Evolutionary conservation across 371 early-diverging fungal species (phyloP), one percentile per base, ranked within the genome.

Genomic region (Paraphysoderma sedebokerense): DNA sequence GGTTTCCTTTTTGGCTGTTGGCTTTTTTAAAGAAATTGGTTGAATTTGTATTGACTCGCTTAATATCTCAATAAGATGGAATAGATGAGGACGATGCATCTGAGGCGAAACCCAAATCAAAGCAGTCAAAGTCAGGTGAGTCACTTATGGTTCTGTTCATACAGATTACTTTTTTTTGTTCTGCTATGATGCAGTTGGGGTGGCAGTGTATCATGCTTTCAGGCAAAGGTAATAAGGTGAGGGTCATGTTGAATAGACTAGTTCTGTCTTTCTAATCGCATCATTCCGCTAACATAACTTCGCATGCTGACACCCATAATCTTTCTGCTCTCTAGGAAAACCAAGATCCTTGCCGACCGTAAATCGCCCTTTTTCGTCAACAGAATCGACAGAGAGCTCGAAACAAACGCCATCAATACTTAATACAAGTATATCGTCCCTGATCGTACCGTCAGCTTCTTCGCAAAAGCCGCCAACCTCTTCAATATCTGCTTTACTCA

Each of bases 71-170:
- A 19, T 51, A 32, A 48, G 61, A 63, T 53, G 57, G 47, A 22
- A 53, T 63, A 49, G 49, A 50, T 44, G 56, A 56, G 40, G 62
- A 66, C 41, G 62, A 62, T 47, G 47, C 52, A 2, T 46, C 59
- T 7, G 38, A 61, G 26, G 41, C 66, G 1, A 63, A 65, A 54
- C 17, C 23, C 20, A 27, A 31, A 12, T 40, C 37, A n/a, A 22
- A n/a, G 37, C 37, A 36, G 37, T 17, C n/a, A 22, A 36, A 36
- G 37, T 20, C 37, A 22, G 37, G 12, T 27, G 47, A 17, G 17
- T 13, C 30, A 37, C n/a, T 19, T 9, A 19, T 30, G n/a, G 37
- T 17, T 27, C n/a, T 20, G 13, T 49, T 38, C 22, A 19, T 15
- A 17, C 19, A 39, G 13, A 7, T 22, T 35, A 17, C 15, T 3